phyloP scores from a whole-genome alignment of 257 asterid genomes.

The Eucommia ulmoides region DNA sequence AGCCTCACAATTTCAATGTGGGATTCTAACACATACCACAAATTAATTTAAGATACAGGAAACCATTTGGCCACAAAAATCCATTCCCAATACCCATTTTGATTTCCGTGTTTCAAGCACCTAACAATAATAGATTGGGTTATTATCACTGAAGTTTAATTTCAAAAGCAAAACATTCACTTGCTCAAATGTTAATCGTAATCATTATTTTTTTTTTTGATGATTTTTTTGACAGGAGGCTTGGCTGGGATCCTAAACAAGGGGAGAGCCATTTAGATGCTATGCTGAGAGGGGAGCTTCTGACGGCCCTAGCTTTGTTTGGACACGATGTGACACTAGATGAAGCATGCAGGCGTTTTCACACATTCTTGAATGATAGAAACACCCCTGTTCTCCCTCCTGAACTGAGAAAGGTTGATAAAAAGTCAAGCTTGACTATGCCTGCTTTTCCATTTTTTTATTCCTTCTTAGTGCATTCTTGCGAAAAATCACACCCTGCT shows the following conservation, averaged over 20 bases:
- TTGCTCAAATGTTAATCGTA: background rate
- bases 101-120: too few species aligned
- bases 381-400: constrained; percentile 68
- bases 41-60: background rate
- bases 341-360: constrained; percentile 77
- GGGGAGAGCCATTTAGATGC: constrained; percentile 90
- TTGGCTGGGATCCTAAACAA: constrained; percentile 93
- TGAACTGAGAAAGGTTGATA: constrained; percentile 78
- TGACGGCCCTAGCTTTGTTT: constrained; percentile 55
- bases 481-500: too few species aligned
- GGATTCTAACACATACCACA: too few species aligned
- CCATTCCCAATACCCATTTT: too few species aligned
- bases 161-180: background rate
- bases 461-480: background rate
- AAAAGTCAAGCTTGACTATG: background rate
- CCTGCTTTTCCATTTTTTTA: too few species aligned
- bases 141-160: too few species aligned
- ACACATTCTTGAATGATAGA: constrained; percentile 57
- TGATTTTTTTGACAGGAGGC: constrained; percentile 44
- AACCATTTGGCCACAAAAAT: too few species aligned
- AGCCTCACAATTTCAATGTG: too few species aligned
- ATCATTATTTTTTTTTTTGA: background rate
- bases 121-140: background rate
- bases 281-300: constrained; percentile 90
- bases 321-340: constrained; percentile 55